Evolutionary conservation across 441 rosid genomes (phyloP).

Genomic region (Pelargonium hybrid): DNA sequence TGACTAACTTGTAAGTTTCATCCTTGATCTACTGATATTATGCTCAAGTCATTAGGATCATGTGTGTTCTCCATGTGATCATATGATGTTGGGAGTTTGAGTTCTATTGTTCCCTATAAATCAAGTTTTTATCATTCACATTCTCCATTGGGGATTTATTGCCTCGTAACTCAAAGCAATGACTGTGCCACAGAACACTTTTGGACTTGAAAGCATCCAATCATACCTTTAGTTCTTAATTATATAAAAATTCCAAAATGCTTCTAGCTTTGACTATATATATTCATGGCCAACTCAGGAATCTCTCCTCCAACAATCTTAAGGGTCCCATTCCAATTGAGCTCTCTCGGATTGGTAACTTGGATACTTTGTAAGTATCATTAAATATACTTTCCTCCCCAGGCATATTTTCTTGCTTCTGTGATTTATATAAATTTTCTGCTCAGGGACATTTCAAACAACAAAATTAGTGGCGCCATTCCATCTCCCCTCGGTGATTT

Average conservation of each 20-base stretch:
- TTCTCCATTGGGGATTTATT: background rate
- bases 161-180: background rate
- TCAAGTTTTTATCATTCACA: background rate
- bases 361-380: slow-evolving; percentile 63
- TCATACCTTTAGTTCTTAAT: background rate
- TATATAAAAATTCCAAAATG: background rate
- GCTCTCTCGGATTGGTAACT: slow-evolving; percentile 71
- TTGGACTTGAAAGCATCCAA: background rate
- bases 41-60: background rate
- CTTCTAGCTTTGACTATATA: background rate
- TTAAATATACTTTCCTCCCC: background rate
- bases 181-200: background rate
- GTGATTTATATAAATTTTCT: slow-evolving; percentile 1
- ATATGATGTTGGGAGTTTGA: background rate
- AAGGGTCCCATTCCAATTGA: slow-evolving; percentile 64
- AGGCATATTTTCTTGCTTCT: background rate
- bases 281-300: slow-evolving; percentile 28
- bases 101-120: background rate
- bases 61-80: too few relatives aligned
- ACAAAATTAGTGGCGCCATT: slow-evolving; percentile 50
- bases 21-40: background rate
- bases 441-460: slow-evolving; percentile 76
- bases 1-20: slow-evolving; percentile 68
- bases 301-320: slow-evolving; percentile 67
- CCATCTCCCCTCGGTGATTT: slow-evolving; percentile 74